These are phyloP conservation scores for Talaromyces atroroseus DNA, from an alignment of 2,329 filamentous ascomycete species.

Conservation along the genomic window DNA sequence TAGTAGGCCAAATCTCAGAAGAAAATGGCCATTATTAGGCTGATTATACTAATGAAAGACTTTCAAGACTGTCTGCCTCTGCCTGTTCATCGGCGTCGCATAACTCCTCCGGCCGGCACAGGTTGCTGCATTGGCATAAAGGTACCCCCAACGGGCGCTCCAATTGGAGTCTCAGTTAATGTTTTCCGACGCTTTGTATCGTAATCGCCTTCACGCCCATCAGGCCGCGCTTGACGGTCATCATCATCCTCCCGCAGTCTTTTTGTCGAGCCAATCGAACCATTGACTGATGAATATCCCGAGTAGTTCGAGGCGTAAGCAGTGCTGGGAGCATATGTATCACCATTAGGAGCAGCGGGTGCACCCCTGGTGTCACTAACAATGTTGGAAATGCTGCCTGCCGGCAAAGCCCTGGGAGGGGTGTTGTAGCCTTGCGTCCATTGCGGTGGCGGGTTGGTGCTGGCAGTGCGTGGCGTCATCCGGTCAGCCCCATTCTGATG, in stretches of 20 bases:
- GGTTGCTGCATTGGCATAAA: conserved; percentile 35
- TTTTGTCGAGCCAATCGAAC: conserved; percentile 51
- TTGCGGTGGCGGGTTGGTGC: conserved; percentile 64
- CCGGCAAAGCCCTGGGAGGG: conserved; percentile 63
- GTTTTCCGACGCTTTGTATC: conserved; percentile 75
- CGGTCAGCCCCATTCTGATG: conserved; percentile 77
- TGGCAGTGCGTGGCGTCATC: conserved; percentile 71
- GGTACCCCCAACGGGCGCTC: conserved; percentile 39
- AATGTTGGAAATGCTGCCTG: conserved; percentile 82
- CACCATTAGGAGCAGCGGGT: conserved; percentile 57
- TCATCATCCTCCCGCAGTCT: conserved; percentile 61
- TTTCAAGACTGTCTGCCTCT: background rate
- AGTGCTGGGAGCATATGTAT: conserved; percentile 64
- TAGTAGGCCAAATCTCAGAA: conserved; percentile 4
- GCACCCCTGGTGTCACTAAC: conserved; percentile 72
- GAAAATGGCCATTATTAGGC: conserved; percentile 10
- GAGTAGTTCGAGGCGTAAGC: conserved; percentile 59
- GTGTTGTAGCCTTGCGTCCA: conserved; percentile 74
- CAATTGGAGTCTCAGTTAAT: conserved; percentile 54
- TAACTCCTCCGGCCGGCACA: conserved; percentile 40
- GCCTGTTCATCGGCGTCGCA: conserved; percentile 31
- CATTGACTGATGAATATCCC: conserved; percentile 58
- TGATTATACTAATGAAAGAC: conserved; percentile 9
- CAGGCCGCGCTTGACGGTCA: conserved; percentile 61
- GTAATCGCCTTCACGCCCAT: conserved; percentile 55